Base-by-base conservation (phyloP, 139 green algal genomes). In the Picochlorum costavermella region DNA sequence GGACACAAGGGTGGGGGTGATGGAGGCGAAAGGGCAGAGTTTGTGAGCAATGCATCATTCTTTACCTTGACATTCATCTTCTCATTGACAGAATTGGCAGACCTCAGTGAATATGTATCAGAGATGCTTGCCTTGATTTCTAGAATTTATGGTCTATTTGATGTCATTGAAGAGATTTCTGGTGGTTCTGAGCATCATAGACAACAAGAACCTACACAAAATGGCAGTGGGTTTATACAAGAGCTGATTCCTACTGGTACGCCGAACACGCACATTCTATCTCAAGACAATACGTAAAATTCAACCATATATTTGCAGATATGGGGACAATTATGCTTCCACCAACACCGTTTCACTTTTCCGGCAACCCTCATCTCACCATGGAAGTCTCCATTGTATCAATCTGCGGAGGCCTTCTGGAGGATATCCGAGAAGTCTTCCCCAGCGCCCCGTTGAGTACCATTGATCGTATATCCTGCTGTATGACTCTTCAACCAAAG, bases 21-120 rank as follows among this genome's bases (percentile, higher is more conserved):
- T 23, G 17, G 61, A 12, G 81, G 81, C 26, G 37, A 69, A n/a
- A 37, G 73, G 17, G 83, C 84, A 11, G 45, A 82, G 60, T 80
- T 83, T 37, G 69, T 91, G 5, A 81, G 67, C 31, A 86, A 89
- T 30, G 77, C 84, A 5, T 85, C 82, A 3, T 91, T 91, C 40
- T 80, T 78, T 30, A 79, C 76, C 14, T 72, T 88, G 12, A 68
- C 58, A 4, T 73, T 87, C 12, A 79, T 85, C 48, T 81, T 83
- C 74, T 80, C 69, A 46, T 81, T 88, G 64, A 85, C 80, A 2
- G 70, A 87, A 62, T 60, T 90, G 45, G 50, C 86, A 30, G 73
- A 83, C 59, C 16, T 75, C 30, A 31, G 25, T 0, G 31, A 66
- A 25, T 40, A 66, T 5, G n/a, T 33, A 6, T 57, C 33, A 0